Conservation (phyloP, 2,329 filamentous ascomycete genomes). For the Rhytidhysteron rufulum region DNA sequence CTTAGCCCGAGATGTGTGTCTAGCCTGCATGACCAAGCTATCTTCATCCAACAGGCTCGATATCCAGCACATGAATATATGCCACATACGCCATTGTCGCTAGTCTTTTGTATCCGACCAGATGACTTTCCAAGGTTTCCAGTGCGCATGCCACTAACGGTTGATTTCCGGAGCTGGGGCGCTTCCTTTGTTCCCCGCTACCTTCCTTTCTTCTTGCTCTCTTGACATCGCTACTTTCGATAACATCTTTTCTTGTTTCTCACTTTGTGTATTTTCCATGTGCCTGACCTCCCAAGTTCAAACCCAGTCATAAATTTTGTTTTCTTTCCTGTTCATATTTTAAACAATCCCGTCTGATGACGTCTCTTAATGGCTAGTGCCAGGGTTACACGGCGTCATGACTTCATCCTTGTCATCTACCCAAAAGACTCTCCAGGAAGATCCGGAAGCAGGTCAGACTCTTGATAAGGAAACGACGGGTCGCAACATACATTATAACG, state of each 20-base stretch:
- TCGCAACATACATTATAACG: conserved; percentile 3
- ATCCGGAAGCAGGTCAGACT: conserved; percentile 7
- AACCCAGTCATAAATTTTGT: too few species aligned
- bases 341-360: not conserved
- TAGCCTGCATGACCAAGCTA: too few species aligned
- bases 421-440: not conserved
- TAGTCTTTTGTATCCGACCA: too few species aligned
- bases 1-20: too few species aligned
- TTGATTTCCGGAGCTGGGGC: too few species aligned
- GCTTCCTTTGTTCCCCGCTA: not conserved
- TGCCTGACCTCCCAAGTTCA: not conserved
- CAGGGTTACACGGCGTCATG: conserved; percentile 8
- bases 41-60: too few species aligned
- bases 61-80: too few species aligned
- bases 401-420: conserved; percentile 3
- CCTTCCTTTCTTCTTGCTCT: not conserved
- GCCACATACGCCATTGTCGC: too few species aligned
- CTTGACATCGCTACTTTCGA: not conserved
- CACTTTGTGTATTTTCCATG: not conserved
- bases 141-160: too few species aligned
- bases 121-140: too few species aligned
- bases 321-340: not conserved
- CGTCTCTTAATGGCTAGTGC: not conserved
- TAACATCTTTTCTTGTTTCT: not conserved
- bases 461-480: conserved; percentile 6